Conservation (phyloP, 495 filamentous ascomycete species). For the Ramalina peruviana region DNA sequence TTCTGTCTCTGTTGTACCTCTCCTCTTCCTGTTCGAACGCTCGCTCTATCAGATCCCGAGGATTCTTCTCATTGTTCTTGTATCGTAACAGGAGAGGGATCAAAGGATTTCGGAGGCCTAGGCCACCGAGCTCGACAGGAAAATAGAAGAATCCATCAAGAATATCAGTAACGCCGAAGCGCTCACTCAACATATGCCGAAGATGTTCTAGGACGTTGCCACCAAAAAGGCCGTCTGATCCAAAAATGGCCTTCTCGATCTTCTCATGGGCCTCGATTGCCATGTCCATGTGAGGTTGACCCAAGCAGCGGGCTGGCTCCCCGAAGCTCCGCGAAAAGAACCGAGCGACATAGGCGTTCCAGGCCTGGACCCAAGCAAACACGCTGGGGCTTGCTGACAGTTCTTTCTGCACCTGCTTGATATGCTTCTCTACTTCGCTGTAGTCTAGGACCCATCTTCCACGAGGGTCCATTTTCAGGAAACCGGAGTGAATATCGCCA, state of each 20-base stretch:
- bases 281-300: constrained; percentile 38
- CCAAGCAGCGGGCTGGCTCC: constrained; percentile 42
- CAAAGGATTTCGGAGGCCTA: constrained; percentile 43
- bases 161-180: constrained; percentile 38
- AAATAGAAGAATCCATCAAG: constrained; percentile 46
- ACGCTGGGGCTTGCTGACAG: constrained; percentile 33
- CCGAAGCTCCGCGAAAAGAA: constrained; percentile 50
- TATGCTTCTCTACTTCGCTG: constrained; percentile 37
- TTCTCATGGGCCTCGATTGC: constrained; percentile 37
- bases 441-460: constrained; percentile 41
- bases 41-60: constrained; percentile 20
- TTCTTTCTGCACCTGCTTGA: constrained; percentile 38
- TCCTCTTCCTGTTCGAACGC: constrained; percentile 27
- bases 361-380: constrained; percentile 45
- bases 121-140: constrained; percentile 37
- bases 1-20: constrained; percentile 22
- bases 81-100: constrained; percentile 29
- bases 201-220: constrained; percentile 39
- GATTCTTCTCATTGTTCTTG: constrained; percentile 18
- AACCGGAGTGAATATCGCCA: constrained; percentile 18
- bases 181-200: constrained; percentile 29
- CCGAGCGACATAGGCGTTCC: constrained; percentile 35
- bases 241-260: constrained; percentile 40
- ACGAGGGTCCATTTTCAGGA: constrained; percentile 17
- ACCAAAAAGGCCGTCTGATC: constrained; percentile 8